phyloP scores from a whole-genome alignment of 306 rosid species.

The Corylus americana region DNA sequence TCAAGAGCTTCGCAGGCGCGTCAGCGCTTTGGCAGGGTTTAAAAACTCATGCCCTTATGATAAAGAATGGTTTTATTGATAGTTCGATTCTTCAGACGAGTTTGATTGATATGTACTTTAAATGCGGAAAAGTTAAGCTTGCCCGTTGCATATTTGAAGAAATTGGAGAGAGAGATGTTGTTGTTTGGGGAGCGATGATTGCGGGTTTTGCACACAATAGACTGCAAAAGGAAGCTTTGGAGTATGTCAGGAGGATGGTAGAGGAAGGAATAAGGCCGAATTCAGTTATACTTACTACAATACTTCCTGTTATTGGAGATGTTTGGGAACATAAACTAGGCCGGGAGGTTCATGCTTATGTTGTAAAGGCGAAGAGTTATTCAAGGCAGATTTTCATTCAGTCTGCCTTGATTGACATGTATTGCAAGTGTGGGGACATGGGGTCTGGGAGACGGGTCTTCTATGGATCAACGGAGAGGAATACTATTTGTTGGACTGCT shows the following conservation, averaged over 20 bases:
- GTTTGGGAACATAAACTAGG: conserved; percentile 49
- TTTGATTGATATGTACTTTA: conserved; percentile 46
- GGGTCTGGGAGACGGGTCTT: conserved; percentile 64
- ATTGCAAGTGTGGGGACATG: conserved; percentile 78
- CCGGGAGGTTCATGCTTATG: conserved; percentile 72
- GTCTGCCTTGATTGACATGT: conserved; percentile 84
- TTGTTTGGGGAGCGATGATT: conserved; percentile 68
- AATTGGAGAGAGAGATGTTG: conserved; percentile 53
- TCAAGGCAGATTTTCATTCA: conserved; percentile 54
- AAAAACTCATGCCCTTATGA: conserved; percentile 64
- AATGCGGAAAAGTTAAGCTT: conserved; percentile 53
- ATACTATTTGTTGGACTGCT: conserved; percentile 83
- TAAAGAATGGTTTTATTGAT: conserved; percentile 72
- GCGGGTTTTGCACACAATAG: conserved; percentile 55
- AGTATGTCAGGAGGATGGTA: conserved; percentile 53
- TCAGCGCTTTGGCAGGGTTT: conserved; percentile 64
- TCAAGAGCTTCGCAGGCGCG: conserved; percentile 77
- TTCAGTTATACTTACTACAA: conserved; percentile 44
- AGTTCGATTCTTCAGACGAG: conserved; percentile 47
- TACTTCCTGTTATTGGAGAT: conserved; percentile 67
- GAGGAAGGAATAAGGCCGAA: conserved; percentile 50
- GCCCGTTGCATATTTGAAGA: conserved; percentile 56
- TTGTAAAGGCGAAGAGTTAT: conserved; percentile 61
- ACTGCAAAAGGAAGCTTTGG: conserved; percentile 53
- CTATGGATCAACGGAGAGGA: conserved; percentile 63